Conservation (phyloP, 805 yeast genomes). For the Candida alai region DNA sequence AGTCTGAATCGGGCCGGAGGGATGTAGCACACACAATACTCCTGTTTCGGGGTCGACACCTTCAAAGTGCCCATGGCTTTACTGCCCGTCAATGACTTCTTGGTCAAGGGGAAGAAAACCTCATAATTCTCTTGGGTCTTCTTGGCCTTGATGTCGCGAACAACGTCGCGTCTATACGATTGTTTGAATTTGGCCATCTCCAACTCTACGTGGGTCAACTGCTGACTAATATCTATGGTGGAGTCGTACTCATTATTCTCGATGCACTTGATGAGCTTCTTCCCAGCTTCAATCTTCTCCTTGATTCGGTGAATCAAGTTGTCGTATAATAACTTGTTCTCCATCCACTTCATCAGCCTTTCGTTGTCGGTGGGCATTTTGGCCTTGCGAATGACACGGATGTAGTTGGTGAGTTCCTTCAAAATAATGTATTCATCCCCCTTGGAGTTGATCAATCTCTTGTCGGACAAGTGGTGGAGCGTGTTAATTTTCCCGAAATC, state of each 20-base stretch:
- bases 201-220: slow-evolving; percentile 12
- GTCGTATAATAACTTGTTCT: slow-evolving; percentile 18
- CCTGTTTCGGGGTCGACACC: slow-evolving; percentile 16
- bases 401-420: slow-evolving; percentile 22
- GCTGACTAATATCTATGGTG: slow-evolving; percentile 10
- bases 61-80: slow-evolving; percentile 11
- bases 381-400: slow-evolving; percentile 27
- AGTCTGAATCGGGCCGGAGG: slow-evolving; percentile 19
- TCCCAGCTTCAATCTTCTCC: slow-evolving; percentile 26
- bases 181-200: slow-evolving; percentile 20
- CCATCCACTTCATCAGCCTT: slow-evolving; percentile 13
- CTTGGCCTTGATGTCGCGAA: slow-evolving; percentile 9
- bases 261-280: slow-evolving; percentile 15
- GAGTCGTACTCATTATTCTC: slow-evolving; percentile 9
- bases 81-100: slow-evolving; percentile 12
- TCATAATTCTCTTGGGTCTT: slow-evolving; percentile 10
- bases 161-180: slow-evolving; percentile 12
- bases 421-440: slow-evolving; percentile 41
- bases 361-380: slow-evolving; percentile 13
- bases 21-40: slow-evolving; percentile 19
- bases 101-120: slow-evolving; percentile 10
- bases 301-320: slow-evolving; percentile 24
- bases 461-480: slow-evolving; percentile 8
- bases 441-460: slow-evolving; percentile 26
- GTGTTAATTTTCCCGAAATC: slow-evolving; percentile 12